Evolutionary conservation across 2,329 filamentous ascomycete species (phyloP).

Genomic region (Ceratocystis smalleyi): DNA sequence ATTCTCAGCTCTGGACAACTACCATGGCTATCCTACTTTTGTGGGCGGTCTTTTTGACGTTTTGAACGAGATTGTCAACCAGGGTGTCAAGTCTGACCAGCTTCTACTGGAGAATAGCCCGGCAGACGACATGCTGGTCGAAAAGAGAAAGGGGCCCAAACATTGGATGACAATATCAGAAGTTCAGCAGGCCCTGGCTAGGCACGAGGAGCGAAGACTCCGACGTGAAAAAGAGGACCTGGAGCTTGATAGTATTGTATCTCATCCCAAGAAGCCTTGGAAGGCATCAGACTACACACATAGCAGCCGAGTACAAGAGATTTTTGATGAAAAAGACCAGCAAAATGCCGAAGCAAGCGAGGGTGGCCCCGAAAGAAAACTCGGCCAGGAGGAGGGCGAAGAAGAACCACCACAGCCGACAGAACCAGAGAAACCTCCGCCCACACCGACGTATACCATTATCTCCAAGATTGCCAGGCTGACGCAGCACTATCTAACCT

Average conservation of each 20-base stretch:
- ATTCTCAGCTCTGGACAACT: slow-evolving; percentile 84
- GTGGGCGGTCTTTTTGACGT: slow-evolving; percentile 77
- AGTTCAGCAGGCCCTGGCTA: slow-evolving; percentile 45
- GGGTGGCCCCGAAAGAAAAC: slow-evolving; percentile 18
- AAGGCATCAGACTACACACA: slow-evolving; percentile 6
- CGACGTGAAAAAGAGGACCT: slow-evolving; percentile 27
- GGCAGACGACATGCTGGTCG: slow-evolving; percentile 22
- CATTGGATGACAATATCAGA: slow-evolving; percentile 28
- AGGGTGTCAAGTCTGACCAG: slow-evolving; percentile 49
- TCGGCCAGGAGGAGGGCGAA: slow-evolving; percentile 23
- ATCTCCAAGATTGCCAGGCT: slow-evolving; percentile 67
- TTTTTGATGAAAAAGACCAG: slow-evolving; percentile 18
- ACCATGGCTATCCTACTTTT: slow-evolving; percentile 77
- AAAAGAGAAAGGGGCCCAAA: slow-evolving; percentile 30
- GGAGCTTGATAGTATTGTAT: slow-evolving; percentile 22
- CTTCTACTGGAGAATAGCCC: slow-evolving; percentile 31
- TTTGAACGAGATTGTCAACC: slow-evolving; percentile 65
- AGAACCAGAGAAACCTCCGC: slow-evolving; percentile 42
- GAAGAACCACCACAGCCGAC: slow-evolving; percentile 23
- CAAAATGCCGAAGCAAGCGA: slow-evolving; percentile 19
- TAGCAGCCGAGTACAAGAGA: slow-evolving; percentile 14
- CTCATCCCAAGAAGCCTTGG: slow-evolving; percentile 27
- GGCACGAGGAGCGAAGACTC: slow-evolving; percentile 29
- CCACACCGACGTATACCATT: slow-evolving; percentile 64
- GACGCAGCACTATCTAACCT: slow-evolving; percentile 82